A percentile compares a stretch with the other conserved stretches of the same genome.
phyloP scores from a whole-genome alignment of 2,329 filamentous ascomycete genomes.

The Pestalotiopsis fici region DNA sequence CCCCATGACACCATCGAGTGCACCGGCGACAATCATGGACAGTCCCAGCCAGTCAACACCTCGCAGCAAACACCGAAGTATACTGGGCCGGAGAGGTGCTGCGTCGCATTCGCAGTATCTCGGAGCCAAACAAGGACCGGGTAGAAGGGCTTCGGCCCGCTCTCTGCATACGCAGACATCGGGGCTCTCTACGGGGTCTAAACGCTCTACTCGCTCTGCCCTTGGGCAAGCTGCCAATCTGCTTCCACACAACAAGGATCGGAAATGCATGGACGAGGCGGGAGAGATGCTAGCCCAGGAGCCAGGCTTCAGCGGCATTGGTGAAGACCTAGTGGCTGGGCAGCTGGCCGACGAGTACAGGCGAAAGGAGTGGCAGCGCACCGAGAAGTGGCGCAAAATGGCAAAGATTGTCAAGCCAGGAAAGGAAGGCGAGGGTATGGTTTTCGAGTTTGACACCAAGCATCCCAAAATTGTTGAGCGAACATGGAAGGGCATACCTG shows the following conservation, averaged over 20 bases:
- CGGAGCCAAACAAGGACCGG: slow-evolving; percentile 45
- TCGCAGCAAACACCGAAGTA: slow-evolving; percentile 41
- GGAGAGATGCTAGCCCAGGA: slow-evolving; percentile 66
- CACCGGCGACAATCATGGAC: slow-evolving; percentile 37
- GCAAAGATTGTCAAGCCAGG: slow-evolving; percentile 56
- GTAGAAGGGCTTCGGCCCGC: slow-evolving; percentile 56
- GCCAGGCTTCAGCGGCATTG: slow-evolving; percentile 56
- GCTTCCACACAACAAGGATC: slow-evolving; percentile 61
- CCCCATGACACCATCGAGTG: slow-evolving; percentile 31
- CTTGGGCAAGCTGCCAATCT: slow-evolving; percentile 60
- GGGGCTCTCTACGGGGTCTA: slow-evolving; percentile 50
- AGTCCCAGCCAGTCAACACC: slow-evolving; percentile 44
- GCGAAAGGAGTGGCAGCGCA: slow-evolving; percentile 62
- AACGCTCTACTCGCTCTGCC: slow-evolving; percentile 54
- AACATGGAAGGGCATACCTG: slow-evolving; percentile 97
- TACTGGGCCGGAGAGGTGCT: slow-evolving; percentile 42
- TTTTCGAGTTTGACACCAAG: slow-evolving; percentile 78
- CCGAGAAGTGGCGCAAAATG: slow-evolving; percentile 71
- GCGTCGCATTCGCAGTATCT: slow-evolving; percentile 32
- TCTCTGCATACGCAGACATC: slow-evolving; percentile 61
- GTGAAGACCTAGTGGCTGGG: slow-evolving; percentile 56
- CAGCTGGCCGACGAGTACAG: slow-evolving; percentile 57
- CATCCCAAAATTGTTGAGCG: slow-evolving; percentile 86
- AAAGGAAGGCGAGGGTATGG: slow-evolving; percentile 56
- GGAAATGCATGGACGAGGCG: slow-evolving; percentile 64